phyloP scores from a whole-genome alignment of 768 basidiomycete genomes.

The Tulasnella sp. region DNA sequence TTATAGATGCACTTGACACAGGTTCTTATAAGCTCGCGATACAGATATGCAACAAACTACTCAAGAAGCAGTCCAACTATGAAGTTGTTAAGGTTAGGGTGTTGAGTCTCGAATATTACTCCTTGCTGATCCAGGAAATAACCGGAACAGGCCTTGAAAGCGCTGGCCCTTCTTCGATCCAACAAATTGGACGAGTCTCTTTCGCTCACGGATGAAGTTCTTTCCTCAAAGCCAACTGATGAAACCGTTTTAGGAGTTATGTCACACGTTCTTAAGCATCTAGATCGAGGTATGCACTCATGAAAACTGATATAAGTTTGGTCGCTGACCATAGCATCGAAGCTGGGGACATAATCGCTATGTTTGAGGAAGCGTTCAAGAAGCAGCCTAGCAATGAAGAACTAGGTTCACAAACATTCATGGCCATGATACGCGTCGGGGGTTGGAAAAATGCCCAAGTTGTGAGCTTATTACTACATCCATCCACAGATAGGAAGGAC shows the following conservation, averaged over 20 bases:
- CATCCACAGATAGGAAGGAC: not conserved
- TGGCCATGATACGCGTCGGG: slow-evolving; percentile 63
- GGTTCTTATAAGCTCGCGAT: slow-evolving; percentile 79
- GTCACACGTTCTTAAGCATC: slow-evolving; percentile 68
- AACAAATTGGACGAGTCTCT: slow-evolving; percentile 80
- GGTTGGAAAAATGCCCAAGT: slow-evolving; percentile 83
- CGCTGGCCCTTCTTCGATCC: slow-evolving; percentile 67
- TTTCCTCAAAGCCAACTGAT: slow-evolving; percentile 56
- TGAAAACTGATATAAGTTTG: not conserved
- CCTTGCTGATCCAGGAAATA: too few relatives aligned
- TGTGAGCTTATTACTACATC: slow-evolving; percentile 33
- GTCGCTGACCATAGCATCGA: not conserved
- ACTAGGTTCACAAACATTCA: slow-evolving; percentile 70
- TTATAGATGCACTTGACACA: slow-evolving; percentile 64
- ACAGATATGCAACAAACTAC: slow-evolving; percentile 70
- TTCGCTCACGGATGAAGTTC: slow-evolving; percentile 63
- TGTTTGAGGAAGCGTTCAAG: slow-evolving; percentile 81
- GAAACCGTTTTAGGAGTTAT: slow-evolving; percentile 65
- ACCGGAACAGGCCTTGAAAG: slow-evolving; percentile 62
- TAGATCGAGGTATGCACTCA: slow-evolving; percentile 45
- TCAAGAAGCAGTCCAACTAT: slow-evolving; percentile 73
- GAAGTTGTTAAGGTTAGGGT: slow-evolving; percentile 48
- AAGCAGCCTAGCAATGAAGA: slow-evolving; percentile 72
- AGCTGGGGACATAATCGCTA: slow-evolving; percentile 68
- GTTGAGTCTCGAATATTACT: too few relatives aligned